Percentiles rank a stretch among this genome's conserved stretches.
These are phyloP conservation scores for Stephania cephalantha DNA, from an alignment of 164 flowering plant genomes.

Conservation along the genomic window DNA sequence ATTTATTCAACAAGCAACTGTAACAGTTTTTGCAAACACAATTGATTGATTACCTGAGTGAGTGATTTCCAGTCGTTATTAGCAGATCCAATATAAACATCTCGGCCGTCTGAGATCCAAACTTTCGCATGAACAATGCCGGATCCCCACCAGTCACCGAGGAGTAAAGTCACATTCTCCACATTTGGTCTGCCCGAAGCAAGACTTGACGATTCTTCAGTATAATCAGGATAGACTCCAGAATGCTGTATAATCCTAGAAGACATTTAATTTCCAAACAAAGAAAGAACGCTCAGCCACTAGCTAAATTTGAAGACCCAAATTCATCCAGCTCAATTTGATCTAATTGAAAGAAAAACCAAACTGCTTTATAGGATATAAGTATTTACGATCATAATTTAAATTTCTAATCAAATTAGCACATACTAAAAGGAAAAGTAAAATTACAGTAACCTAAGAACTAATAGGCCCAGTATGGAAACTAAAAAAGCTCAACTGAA, in stretches of 20 bases:
- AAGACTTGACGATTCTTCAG: constrained; percentile 60
- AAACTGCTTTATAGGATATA: not conserved
- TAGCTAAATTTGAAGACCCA: not conserved
- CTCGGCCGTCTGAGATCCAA: constrained; percentile 77
- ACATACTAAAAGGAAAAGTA: no score
- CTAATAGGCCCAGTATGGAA: no score
- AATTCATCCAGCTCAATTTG: not conserved
- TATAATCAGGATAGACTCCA: constrained; percentile 84
- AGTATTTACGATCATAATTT: not conserved
- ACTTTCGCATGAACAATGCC: constrained; percentile 94
- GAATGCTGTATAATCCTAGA: constrained; percentile 75
- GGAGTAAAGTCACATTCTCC: constrained; percentile 59
- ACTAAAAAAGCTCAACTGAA: no score
- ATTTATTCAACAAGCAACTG: not conserved
- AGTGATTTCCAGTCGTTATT: constrained; percentile 99
- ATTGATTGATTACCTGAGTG: constrained; percentile 52
- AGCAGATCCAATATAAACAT: constrained; percentile 89
- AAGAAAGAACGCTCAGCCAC: not conserved
- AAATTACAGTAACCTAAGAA: not conserved
- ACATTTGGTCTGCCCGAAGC: constrained; percentile 85
- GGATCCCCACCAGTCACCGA: constrained; percentile 83
- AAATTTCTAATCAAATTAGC: not conserved
- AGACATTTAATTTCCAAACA: constrained; percentile 7
- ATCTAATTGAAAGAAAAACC: not conserved
- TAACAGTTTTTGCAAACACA: not conserved